phyloP scores from a whole-genome alignment of 805 yeast species.

The Tetrapisispora taiwanensis region DNA sequence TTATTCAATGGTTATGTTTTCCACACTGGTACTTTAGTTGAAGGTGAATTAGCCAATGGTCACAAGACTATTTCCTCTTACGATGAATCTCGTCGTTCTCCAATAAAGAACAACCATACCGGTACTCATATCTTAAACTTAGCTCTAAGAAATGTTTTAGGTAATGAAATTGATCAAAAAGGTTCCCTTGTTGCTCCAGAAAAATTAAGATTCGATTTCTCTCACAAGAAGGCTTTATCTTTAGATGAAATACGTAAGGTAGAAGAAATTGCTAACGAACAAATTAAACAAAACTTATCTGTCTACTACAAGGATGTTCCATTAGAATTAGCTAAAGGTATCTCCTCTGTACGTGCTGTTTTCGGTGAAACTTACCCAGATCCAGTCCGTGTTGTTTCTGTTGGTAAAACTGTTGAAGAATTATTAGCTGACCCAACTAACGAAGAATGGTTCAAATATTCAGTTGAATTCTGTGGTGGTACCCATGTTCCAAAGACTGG shows the following conservation, averaged over 20 bases:
- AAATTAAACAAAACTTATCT: conserved; percentile 56
- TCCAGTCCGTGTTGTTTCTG: conserved; percentile 95
- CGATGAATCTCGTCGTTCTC: conserved; percentile 91
- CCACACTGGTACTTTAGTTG: conserved; percentile 79
- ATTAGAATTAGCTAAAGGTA: conserved; percentile 59
- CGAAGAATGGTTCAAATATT: conserved; percentile 63
- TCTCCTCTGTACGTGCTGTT: conserved; percentile 88
- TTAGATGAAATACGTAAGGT: conserved; percentile 62
- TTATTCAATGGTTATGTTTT: conserved; percentile 87
- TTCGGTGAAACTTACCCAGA: conserved; percentile 99
- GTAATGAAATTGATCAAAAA: conserved; percentile 84
- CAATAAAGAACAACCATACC: conserved; percentile 94
- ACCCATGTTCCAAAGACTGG: conserved; percentile 90
- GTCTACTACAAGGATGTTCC: conserved; percentile 82
- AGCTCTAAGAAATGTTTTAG: conserved; percentile 78
- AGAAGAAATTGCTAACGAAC: conserved; percentile 62
- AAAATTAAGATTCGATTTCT: conserved; percentile 90
- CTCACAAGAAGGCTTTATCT: conserved; percentile 78
- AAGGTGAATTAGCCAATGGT: conserved; percentile 61
- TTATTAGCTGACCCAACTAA: conserved; percentile 61
- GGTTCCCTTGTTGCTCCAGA: conserved; percentile 96
- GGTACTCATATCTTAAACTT: conserved; percentile 93
- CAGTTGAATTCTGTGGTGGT: conserved; percentile 98
- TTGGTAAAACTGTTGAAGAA: conserved; percentile 84
- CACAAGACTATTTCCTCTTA: conserved; percentile 75